A percentile compares a stretch with the other conserved stretches of the same genome.
Conservation (phyloP, 225 moss, liverwort and hornwort genomes). For the Climacium dendroides region DNA sequence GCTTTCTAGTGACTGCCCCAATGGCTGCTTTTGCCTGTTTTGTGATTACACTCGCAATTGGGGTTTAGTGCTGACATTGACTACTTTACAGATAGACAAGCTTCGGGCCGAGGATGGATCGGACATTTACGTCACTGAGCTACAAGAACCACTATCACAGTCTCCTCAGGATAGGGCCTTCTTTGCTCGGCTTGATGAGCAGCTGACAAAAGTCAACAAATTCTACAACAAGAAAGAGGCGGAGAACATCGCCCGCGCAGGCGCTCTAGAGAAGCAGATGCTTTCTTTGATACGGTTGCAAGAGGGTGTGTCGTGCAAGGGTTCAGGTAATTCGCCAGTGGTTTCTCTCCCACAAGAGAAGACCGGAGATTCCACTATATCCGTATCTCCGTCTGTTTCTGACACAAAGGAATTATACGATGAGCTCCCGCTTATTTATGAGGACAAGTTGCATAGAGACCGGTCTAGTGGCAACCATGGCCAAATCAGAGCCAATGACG, state of each 20-base stretch:
- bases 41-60: not conserved
- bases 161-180: constrained; percentile 43
- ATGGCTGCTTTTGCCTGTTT: not conserved
- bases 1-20: not conserved
- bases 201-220: constrained; percentile 63
- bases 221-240: constrained; percentile 55
- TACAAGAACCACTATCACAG: constrained; percentile 23
- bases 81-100: not conserved
- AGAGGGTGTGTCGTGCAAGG: constrained; percentile 11
- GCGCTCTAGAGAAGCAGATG: constrained; percentile 57
- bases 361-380: not conserved
- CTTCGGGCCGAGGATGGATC: not conserved
- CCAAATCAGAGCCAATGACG: not conserved
- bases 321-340: not conserved
- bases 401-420: not conserved
- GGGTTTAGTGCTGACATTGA: not conserved
- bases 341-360: not conserved
- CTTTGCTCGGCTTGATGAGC: constrained; percentile 45
- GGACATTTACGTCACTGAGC: constrained; percentile 34
- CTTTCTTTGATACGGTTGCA: constrained; percentile 42
- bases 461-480: not conserved
- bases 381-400: not conserved
- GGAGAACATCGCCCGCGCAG: constrained; percentile 41
- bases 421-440: not conserved
- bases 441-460: not conserved